Base-by-base conservation (phyloP, 805 yeast species). In the Lachancea meyersii region DNA sequence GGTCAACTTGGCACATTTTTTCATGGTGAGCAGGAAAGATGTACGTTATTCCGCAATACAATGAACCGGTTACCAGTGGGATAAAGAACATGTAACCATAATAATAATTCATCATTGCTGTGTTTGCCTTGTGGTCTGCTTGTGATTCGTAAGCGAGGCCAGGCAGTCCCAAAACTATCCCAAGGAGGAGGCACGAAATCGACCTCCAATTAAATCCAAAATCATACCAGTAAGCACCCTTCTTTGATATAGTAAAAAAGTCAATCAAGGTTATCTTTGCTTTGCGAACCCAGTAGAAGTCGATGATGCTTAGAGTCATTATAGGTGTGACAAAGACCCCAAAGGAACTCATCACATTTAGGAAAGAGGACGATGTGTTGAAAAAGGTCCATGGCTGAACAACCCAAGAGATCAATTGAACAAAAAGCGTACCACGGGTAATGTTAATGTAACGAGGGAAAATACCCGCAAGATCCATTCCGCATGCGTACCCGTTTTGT, bases 361-460 rank as follows among this genome's bases (percentile, higher is more conserved):
- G 47, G 39, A 66, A 66, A 1, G 60, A 54, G 2, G 67, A 60
- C 2, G 69, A 57, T 7, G 66, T 64, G 45, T 64, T 64, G 55
- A 64, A 67, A 39, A 66, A 64, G 5, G 51, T 53, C 72, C 71
- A 67, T 2, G 72, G 72, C 43, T 63, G 67, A 34, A 60, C 61
- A 26, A 55, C 61, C 70, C 70, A 66, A 17, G 65, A 60, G 2
- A 66, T 34, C 16, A 65, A 39, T 18, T 67, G 63, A 5, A 60
- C 57, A 24, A 63, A 37, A 10, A 64, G 47, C 1, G 71, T 63
- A 17, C 74, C 73, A 40, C 72, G 52, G 22, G 54, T 49, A 19
- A 64, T 53, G 39, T 63, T 60, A 35, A 67, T 58, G 34, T 53
- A 63, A 43, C 53, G 57, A 16, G 70, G 70, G 10, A 50, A 54